Conservation (phyloP, 257 asterid genomes). For the Asclepias syriaca region DNA sequence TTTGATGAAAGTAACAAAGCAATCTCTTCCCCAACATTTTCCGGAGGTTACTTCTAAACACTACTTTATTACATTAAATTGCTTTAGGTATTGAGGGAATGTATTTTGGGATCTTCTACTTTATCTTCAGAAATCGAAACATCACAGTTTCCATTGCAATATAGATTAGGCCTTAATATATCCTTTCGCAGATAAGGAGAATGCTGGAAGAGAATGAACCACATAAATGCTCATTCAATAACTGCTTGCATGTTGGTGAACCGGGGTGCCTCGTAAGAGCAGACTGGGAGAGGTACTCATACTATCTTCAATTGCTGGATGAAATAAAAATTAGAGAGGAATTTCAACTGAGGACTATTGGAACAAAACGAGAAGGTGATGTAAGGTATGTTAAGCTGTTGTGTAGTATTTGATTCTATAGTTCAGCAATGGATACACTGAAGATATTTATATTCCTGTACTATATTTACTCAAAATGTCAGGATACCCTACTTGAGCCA, state of each 20-base stretch:
- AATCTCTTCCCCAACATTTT: slow-evolving; percentile 64
- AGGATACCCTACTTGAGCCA: too few species aligned
- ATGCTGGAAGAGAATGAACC: slow-evolving; percentile 51
- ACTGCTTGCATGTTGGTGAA: slow-evolving; percentile 89
- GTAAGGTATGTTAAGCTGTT: slow-evolving; percentile 53
- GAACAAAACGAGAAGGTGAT: slow-evolving; percentile 88
- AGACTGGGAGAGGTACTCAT: slow-evolving; percentile 90
- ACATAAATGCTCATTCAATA: slow-evolving; percentile 61
- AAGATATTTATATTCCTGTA: too few species aligned
- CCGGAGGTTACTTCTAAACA: slow-evolving; percentile 65
- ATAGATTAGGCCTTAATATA: neutral
- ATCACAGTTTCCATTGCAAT: neutral
- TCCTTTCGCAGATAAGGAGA: slow-evolving; percentile 50
- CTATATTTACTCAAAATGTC: too few species aligned
- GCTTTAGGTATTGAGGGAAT: neutral
- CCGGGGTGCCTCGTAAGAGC: slow-evolving; percentile 76
- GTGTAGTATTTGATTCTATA: too few species aligned
- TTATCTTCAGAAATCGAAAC: neutral
- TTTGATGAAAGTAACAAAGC: slow-evolving; percentile 76
- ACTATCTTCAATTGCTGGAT: slow-evolving; percentile 84
- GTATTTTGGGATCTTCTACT: neutral
- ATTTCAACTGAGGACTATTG: slow-evolving; percentile 74
- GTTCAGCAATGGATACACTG: too few species aligned
- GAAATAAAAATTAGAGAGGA: slow-evolving; percentile 91
- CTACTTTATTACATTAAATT: neutral